phyloP scores from a whole-genome alignment of 371 early-diverging fungal genomes.

The Funneliformis caledonium region DNA sequence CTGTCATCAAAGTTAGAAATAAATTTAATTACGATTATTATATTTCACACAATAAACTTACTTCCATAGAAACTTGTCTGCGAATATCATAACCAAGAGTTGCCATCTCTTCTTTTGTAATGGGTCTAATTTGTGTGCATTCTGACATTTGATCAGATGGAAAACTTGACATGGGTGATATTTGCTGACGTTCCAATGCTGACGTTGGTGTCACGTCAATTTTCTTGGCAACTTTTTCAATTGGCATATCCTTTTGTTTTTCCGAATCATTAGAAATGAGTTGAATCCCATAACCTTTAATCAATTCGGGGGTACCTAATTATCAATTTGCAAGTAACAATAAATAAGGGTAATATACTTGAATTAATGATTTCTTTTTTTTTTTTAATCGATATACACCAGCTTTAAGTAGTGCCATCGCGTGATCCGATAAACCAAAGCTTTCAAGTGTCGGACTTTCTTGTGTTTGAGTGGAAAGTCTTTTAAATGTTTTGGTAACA shows the following conservation, averaged over 20 bases:
- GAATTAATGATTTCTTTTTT: not conserved
- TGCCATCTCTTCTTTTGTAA: slow-evolving; percentile 2
- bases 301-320: slow-evolving; percentile 4
- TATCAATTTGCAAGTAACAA: not conserved
- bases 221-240: not conserved
- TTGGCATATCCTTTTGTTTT: not conserved
- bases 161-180: not conserved
- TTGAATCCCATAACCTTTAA: not conserved
- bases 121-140: slow-evolving; percentile 6
- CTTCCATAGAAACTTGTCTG: slow-evolving; percentile 2
- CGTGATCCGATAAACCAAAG: slow-evolving; percentile 33
- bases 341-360: not conserved
- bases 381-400: slow-evolving; percentile 1
- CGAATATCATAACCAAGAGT: not conserved
- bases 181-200: not conserved
- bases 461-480: slow-evolving; percentile 1
- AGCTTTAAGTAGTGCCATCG: slow-evolving; percentile 25
- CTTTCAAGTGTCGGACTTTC: slow-evolving; percentile 37
- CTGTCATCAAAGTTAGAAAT: not conserved
- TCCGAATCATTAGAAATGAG: not conserved
- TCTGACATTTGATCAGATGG: not conserved
- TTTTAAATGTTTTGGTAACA: slow-evolving; percentile 15
- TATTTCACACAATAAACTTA: not conserved
- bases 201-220: not conserved
- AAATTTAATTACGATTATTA: not conserved